These are phyloP conservation scores for Tylopilus sp. DNA, from an alignment of 1,284 basidiomycete species.

Conservation along the genomic window DNA sequence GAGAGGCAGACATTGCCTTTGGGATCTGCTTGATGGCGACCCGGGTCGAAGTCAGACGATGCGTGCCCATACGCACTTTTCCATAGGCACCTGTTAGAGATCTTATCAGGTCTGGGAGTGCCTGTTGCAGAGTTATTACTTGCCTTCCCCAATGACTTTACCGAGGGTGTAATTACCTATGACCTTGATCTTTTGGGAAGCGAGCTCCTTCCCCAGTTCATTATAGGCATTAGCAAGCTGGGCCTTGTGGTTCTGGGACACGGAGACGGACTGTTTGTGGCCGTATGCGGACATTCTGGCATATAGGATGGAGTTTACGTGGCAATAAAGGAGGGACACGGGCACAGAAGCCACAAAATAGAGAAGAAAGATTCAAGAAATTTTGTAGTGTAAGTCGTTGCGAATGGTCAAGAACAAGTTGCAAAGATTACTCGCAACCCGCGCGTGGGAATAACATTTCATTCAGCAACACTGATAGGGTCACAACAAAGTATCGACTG, in stretches of 20 bases:
- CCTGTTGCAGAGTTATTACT: slow-evolving; percentile 28
- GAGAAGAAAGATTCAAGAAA: slow-evolving; percentile 19
- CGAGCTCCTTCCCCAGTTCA: slow-evolving; percentile 92
- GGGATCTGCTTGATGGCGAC: slow-evolving; percentile 98
- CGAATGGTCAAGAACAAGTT: slow-evolving; percentile 14
- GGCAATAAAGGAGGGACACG: slow-evolving; percentile 40
- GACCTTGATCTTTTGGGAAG: slow-evolving; percentile 82
- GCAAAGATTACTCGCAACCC: not conserved
- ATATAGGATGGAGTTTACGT: slow-evolving; percentile 36
- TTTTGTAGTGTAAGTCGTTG: slow-evolving; percentile 6
- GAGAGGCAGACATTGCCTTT: slow-evolving; percentile 81
- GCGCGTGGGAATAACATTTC: slow-evolving; percentile 27
- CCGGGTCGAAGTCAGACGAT: slow-evolving; percentile 81
- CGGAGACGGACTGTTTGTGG: slow-evolving; percentile 62
- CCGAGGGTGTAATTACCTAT: slow-evolving; percentile 96
- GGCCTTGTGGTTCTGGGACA: slow-evolving; percentile 73
- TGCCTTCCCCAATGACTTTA: slow-evolving; percentile 93
- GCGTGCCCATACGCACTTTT: slow-evolving; percentile 88
- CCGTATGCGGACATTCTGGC: slow-evolving; percentile 43
- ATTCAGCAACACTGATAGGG: slow-evolving; percentile 9
- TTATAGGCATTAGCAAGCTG: slow-evolving; percentile 94
- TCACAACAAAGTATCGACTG: slow-evolving; percentile 25
- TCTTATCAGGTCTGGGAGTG: slow-evolving; percentile 28
- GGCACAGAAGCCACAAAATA: slow-evolving; percentile 34
- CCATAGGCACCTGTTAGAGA: slow-evolving; percentile 74